Conservation (phyloP, 176 grass and related monocot species). For the Aegilops bicornis region DNA sequence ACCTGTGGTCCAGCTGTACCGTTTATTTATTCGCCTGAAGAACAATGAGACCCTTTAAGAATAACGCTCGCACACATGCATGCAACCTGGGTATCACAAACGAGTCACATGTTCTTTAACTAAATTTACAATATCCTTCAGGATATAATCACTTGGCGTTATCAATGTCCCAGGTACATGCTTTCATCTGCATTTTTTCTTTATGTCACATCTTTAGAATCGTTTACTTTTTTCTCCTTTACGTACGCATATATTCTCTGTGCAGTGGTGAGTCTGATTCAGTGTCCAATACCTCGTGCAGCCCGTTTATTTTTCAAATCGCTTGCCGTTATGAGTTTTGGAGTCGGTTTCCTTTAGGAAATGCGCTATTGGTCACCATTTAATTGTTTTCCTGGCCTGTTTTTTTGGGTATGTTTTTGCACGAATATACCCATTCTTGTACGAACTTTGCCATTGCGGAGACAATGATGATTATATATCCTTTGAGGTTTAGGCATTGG, state of each 20-base stretch:
- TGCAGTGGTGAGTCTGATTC: too few relatives aligned
- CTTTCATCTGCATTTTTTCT: too few relatives aligned
- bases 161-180: too few relatives aligned
- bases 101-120: too few relatives aligned
- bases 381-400: background rate
- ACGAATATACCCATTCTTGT: background rate
- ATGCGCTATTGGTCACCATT: background rate
- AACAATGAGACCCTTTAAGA: background rate
- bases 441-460: background rate
- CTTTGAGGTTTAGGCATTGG: background rate
- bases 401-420: background rate
- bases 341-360: background rate
- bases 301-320: background rate
- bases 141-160: too few relatives aligned
- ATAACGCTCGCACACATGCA: too few relatives aligned
- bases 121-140: too few relatives aligned
- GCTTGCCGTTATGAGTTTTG: background rate
- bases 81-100: too few relatives aligned
- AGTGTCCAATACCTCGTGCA: too few relatives aligned
- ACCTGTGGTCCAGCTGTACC: background rate
- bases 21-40: background rate
- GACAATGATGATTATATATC: background rate
- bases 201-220: too few relatives aligned
- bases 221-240: too few relatives aligned
- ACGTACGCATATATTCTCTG: too few relatives aligned